phyloP scores from a whole-genome alignment of 2,329 filamentous ascomycete genomes.

The Penicillium sp. region DNA sequence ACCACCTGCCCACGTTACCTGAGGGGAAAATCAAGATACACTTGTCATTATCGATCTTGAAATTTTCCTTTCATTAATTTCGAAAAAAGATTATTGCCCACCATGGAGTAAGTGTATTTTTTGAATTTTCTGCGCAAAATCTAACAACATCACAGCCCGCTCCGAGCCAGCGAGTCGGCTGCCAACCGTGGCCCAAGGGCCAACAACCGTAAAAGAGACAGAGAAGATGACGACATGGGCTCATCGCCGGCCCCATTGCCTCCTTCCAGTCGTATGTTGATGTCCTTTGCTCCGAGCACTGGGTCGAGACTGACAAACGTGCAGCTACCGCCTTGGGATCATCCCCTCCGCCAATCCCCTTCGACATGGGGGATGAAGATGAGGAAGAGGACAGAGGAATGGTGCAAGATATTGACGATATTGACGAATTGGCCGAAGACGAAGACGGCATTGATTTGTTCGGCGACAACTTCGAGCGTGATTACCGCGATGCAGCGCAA shows the following conservation, averaged over 20 bases:
- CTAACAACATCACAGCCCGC: conserved; percentile 50
- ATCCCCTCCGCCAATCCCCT: conserved; percentile 60
- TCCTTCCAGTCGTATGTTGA: conserved; percentile 63
- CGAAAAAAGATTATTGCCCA: conserved; percentile 21
- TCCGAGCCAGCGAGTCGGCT: conserved; percentile 77
- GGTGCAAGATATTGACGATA: conserved; percentile 65
- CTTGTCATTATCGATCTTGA: not conserved
- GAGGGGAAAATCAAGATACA: not conserved
- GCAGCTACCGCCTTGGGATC: conserved; percentile 43
- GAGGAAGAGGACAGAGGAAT: conserved; percentile 59
- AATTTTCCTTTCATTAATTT: not conserved
- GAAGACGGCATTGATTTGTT: conserved; percentile 71
- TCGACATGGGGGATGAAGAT: conserved; percentile 51
- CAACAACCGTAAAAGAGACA: conserved; percentile 62
- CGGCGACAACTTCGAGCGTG: conserved; percentile 66
- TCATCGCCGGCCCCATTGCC: conserved; percentile 59
- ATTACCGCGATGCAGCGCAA: conserved; percentile 54
- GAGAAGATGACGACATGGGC: conserved; percentile 64
- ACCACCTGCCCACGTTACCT: conserved; percentile 6
- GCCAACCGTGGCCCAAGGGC: conserved; percentile 72
- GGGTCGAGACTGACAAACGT: conserved; percentile 12
- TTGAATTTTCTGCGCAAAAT: conserved; percentile 6
- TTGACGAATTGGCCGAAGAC: conserved; percentile 70
- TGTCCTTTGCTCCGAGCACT: conserved; percentile 15
- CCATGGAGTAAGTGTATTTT: conserved; percentile 32